These are phyloP conservation scores for Trichoderma sp. DNA, from an alignment of 2,329 filamentous ascomycete genomes.

Conservation along the genomic window DNA sequence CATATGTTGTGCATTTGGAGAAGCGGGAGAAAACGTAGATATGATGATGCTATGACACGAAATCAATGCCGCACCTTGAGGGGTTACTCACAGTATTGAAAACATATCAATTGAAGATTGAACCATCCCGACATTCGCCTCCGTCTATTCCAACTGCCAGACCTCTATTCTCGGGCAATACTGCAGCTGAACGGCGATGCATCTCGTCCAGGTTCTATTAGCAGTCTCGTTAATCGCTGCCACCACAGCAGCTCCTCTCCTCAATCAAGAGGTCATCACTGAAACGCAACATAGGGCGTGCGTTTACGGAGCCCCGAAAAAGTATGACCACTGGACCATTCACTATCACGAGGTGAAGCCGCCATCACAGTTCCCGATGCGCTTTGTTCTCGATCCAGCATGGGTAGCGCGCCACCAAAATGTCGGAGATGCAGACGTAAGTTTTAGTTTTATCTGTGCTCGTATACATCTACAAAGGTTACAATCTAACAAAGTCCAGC, in stretches of 20 bases:
- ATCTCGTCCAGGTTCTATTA: neutral
- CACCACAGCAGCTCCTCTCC: neutral
- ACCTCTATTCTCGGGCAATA: neutral
- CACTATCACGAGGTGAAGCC: slow-evolving; percentile 16
- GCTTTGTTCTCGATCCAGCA: slow-evolving; percentile 13
- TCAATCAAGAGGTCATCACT: neutral
- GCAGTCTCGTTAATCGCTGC: neutral
- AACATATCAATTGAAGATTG: neutral
- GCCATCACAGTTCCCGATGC: neutral
- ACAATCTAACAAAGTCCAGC: neutral
- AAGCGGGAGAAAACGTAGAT: neutral
- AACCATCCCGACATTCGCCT: neutral
- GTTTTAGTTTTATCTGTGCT: neutral
- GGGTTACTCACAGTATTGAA: neutral
- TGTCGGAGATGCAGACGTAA: neutral
- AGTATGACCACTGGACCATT: slow-evolving; percentile 9
- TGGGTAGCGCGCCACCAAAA: slow-evolving; percentile 16
- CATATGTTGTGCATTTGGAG: neutral
- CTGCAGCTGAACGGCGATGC: neutral
- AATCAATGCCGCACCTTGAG: neutral
- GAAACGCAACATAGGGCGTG: neutral
- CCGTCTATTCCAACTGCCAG: neutral
- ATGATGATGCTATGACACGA: slow-evolving; percentile 1
- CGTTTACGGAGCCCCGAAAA: slow-evolving; percentile 10
- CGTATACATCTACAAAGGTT: neutral